Base-by-base conservation (phyloP, 2,329 filamentous ascomycete species). In the Drechslerella dactyloides region DNA sequence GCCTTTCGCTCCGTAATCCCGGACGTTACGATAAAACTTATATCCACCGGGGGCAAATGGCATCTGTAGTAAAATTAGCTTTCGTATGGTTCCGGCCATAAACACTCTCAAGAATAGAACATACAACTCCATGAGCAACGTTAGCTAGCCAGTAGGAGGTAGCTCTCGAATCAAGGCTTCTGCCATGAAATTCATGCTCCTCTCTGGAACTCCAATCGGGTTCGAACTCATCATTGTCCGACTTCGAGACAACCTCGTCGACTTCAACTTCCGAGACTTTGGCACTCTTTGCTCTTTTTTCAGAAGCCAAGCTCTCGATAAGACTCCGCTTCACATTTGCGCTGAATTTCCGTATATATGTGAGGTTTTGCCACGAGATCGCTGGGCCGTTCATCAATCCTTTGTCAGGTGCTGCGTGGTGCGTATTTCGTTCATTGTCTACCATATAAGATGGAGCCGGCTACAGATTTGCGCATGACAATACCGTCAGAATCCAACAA, bases 21-120 rank as follows among this genome's bases (percentile, higher is more conserved):
- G 81, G 65, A 84, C 82, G 68, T 84, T 82, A 76, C 83, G 82
- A 77, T 81, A 84, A 76, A 84, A 76, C 51, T 72, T 70, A 40
- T 75, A 75, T 7, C 30, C 48, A 27, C 15, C 24, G 37, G 44
- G 57, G 13, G 57, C 48, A 4, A 54, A 35, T 30, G 23, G 23
- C 51, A 35, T 54, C 51, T 54, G 3, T 6, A 30, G 21, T 4
- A 23, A 8, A n/a, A 8, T 42, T 42, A 42, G 37, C 37, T 42
- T 15, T 17, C 37, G 37, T 42, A 13, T 15, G n/a, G 5, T 15
- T 15, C 37, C n/a, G n/a, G 37, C n/a, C 4, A 42, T 42, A 15
- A 4, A 4, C 13, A 17, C 13, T 3, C 15, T 13, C 37, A 42
- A 42, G 11, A 33, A 35, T 37, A 8, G 19, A 37, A 15, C 52